Conservation (phyloP, 768 basidiomycete species). For the Rhizopogon vesiculosus region DNA sequence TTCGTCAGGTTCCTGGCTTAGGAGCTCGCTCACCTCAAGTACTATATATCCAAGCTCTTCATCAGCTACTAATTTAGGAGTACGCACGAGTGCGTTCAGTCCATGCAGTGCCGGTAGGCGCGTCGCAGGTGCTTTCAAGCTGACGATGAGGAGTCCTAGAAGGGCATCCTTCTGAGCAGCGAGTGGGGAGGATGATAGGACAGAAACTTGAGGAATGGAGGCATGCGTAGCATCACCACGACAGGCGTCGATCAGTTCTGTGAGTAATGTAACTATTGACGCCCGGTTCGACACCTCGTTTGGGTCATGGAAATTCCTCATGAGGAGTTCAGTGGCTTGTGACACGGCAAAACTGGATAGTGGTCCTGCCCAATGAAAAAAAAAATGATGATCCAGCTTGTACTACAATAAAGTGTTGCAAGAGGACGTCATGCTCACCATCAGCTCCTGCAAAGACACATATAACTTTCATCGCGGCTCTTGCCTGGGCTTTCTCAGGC, state of each 20-base stretch:
- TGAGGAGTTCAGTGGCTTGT: slow-evolving; percentile 71
- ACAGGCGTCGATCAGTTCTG: slow-evolving; percentile 56
- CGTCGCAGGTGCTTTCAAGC: slow-evolving; percentile 47
- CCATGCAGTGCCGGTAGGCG: slow-evolving; percentile 60
- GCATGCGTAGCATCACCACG: slow-evolving; percentile 34
- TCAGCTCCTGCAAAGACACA: slow-evolving; percentile 62
- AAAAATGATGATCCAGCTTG: neutral
- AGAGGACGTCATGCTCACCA: slow-evolving; percentile 56
- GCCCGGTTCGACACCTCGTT: slow-evolving; percentile 64
- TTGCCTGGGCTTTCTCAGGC: slow-evolving; percentile 92
- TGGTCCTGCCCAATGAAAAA: slow-evolving; percentile 44
- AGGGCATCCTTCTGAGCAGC: slow-evolving; percentile 71
- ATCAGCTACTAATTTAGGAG: slow-evolving; percentile 55
- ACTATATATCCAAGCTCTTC: slow-evolving; percentile 80
- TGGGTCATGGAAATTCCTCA: slow-evolving; percentile 67
- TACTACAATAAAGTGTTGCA: neutral
- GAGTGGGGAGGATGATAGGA: slow-evolving; percentile 34
- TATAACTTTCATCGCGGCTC: slow-evolving; percentile 80
- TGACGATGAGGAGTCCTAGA: slow-evolving; percentile 57
- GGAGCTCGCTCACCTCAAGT: slow-evolving; percentile 65
- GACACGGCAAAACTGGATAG: slow-evolving; percentile 64
- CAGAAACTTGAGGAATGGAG: slow-evolving; percentile 4
- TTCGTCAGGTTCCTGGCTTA: slow-evolving; percentile 44
- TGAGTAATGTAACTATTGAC: slow-evolving; percentile 60
- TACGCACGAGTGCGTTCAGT: slow-evolving; percentile 61